Conservation (phyloP, 768 basidiomycete genomes). For the Boletus tomentosulus region DNA sequence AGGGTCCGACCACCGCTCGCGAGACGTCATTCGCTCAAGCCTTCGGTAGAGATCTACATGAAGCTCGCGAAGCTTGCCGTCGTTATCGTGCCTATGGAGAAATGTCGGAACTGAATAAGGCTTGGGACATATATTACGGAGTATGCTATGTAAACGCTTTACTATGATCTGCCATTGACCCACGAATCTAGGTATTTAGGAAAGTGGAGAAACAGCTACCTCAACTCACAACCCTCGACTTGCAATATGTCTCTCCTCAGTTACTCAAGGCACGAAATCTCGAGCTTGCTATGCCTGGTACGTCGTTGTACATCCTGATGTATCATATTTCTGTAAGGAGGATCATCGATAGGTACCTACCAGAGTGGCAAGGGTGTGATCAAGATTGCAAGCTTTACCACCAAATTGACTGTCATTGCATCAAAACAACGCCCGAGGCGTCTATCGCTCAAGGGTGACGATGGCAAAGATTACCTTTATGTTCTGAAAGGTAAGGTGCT, state of each 20-base stretch:
- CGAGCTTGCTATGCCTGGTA: slow-evolving; percentile 94
- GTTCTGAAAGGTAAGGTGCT: slow-evolving; percentile 68
- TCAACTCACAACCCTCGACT: slow-evolving; percentile 80
- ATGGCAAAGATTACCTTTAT: slow-evolving; percentile 92
- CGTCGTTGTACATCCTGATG: not conserved
- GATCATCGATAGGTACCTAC: slow-evolving; percentile 66
- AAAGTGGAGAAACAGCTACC: slow-evolving; percentile 94
- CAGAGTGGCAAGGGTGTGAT: slow-evolving; percentile 83
- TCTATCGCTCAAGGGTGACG: slow-evolving; percentile 80
- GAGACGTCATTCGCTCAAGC: slow-evolving; percentile 94
- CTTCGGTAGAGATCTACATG: slow-evolving; percentile 87
- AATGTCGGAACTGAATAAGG: slow-evolving; percentile 85
- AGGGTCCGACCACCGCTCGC: slow-evolving; percentile 92
- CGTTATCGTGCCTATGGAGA: slow-evolving; percentile 86
- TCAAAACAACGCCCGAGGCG: slow-evolving; percentile 96
- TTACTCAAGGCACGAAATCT: slow-evolving; percentile 84
- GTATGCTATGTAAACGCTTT: slow-evolving; percentile 40
- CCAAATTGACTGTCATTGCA: slow-evolving; percentile 88
- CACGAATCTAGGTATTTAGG: slow-evolving; percentile 73
- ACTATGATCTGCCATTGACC: not conserved
- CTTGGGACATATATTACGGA: slow-evolving; percentile 98
- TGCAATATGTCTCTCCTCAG: slow-evolving; percentile 96
- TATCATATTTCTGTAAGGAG: not conserved
- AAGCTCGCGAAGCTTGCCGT: slow-evolving; percentile 87
- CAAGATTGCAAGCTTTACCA: slow-evolving; percentile 77